Conservation (phyloP, 2,329 filamentous ascomycete genomes). For the Cercospora brassicicola region DNA sequence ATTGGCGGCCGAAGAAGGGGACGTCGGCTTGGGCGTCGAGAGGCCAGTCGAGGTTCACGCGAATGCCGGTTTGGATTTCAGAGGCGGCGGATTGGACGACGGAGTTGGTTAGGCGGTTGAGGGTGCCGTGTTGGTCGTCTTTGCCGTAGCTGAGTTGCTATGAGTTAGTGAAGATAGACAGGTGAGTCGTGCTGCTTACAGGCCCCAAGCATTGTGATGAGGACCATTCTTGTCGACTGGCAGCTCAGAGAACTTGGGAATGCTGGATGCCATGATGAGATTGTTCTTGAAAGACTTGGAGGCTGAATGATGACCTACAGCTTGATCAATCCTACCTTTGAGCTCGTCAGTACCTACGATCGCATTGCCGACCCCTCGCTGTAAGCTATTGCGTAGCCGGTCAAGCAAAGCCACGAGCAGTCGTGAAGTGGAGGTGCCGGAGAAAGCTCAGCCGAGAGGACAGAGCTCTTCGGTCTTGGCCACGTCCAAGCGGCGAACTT, state of each 20-base stretch:
- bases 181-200: constrained; percentile 27
- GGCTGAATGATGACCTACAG: neutral
- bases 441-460: constrained; percentile 5
- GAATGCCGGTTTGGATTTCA: constrained; percentile 57
- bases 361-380: constrained; percentile 1
- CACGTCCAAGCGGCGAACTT: neutral
- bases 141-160: constrained; percentile 52
- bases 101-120: constrained; percentile 61
- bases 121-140: constrained; percentile 59
- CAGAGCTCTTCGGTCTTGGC: neutral
- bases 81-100: constrained; percentile 53
- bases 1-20: constrained; percentile 58
- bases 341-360: neutral
- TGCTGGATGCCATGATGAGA: constrained; percentile 24
- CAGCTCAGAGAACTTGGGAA: constrained; percentile 52
- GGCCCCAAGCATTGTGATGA: constrained; percentile 40
- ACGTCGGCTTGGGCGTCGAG: constrained; percentile 55
- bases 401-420: neutral
- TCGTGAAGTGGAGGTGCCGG: neutral
- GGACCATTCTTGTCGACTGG: constrained; percentile 52
- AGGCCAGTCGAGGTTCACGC: constrained; percentile 62
- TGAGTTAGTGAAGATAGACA: constrained; percentile 31
- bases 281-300: neutral
- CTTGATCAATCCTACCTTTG: neutral
- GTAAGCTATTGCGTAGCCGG: neutral